phyloP scores from a whole-genome alignment of 345 rosid genomes.

The Schrenkiella parvula region DNA sequence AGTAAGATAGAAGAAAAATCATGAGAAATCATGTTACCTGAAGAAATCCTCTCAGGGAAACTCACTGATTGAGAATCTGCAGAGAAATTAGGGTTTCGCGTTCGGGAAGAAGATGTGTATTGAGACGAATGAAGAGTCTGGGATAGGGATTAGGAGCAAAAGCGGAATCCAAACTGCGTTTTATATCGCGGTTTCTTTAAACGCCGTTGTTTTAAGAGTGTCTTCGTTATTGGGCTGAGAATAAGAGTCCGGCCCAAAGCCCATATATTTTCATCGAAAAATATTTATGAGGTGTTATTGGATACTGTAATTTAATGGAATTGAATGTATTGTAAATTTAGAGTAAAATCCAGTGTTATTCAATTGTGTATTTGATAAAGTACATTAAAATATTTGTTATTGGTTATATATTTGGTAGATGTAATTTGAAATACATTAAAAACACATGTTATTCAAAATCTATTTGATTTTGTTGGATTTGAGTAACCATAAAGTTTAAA shows the following conservation, averaged over 20 bases:
- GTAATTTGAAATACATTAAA: no score
- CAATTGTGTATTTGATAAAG: no score
- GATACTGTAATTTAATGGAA: no score
- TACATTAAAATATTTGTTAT: no score
- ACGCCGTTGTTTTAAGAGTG: not conserved
- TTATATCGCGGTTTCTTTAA: slow-evolving; percentile 8
- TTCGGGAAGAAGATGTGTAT: slow-evolving; percentile 7
- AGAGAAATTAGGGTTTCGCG: slow-evolving; percentile 26
- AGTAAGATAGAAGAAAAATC: not conserved
- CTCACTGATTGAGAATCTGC: not conserved
- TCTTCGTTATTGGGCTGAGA: not conserved
- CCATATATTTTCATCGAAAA: no score
- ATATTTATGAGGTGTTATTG: no score
- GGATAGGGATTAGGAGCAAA: not conserved
- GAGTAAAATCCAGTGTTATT: no score
- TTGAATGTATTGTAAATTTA: no score
- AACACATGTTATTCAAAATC: no score
- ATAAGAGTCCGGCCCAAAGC: not conserved
- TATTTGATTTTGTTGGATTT: no score
- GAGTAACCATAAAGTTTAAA: no score
- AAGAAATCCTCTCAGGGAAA: not conserved
- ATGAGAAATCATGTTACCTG: not conserved
- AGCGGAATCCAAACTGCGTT: not conserved
- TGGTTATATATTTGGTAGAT: no score
- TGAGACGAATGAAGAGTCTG: not conserved